Evolutionary conservation across 305 asterid genomes (phyloP), one percentile per base, ranked within the genome.

Genomic region (Fraxinus paxiana): DNA sequence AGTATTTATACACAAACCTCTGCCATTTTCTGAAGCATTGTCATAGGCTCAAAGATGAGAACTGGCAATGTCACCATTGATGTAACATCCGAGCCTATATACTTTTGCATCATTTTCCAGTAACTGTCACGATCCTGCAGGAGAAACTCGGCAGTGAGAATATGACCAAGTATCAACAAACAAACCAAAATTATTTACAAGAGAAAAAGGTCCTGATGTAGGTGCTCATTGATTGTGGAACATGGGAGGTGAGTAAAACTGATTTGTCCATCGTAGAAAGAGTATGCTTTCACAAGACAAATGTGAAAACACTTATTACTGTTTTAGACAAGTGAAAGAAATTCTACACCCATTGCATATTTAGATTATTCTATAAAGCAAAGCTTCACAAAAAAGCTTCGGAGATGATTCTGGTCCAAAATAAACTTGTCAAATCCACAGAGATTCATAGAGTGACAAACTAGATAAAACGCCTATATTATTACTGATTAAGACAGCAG

Each of bases 11-110:
- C 82, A 85, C 79, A 78, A 79, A 84, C 82, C 87, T 86, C 85
- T 5, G 85, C 84, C 81, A 81, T 83, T 81, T 84, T 83, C 69
- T 85, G 88, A 56, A 85, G 76, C 88, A 85, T 85, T 7, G 86
- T 82, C 86, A 85, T 82, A 37, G 88, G 88, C 82, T 85, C 88
- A 59, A 85, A 85, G 18, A 46, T 46, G 56, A 46, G 56, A 46
- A 46, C 56, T 46, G 56, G 56, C 56, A 46, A 46, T 46, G 56
- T 46, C 56, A 46, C 56, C 56, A 46, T 46, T 46, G 56, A 46
- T 46, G 56, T 46, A 46, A 46, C 56, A 46, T 46, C 56, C 18
- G 56, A 46, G 56, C 56, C 56, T 46, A 46, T 46, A 46, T 46
- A 46, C 56, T 46, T 46, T 46, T 46, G 56, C 56, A 46, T 46